Base-by-base conservation (phyloP, 139 green algal species). In the Pleodorina starrii region DNA sequence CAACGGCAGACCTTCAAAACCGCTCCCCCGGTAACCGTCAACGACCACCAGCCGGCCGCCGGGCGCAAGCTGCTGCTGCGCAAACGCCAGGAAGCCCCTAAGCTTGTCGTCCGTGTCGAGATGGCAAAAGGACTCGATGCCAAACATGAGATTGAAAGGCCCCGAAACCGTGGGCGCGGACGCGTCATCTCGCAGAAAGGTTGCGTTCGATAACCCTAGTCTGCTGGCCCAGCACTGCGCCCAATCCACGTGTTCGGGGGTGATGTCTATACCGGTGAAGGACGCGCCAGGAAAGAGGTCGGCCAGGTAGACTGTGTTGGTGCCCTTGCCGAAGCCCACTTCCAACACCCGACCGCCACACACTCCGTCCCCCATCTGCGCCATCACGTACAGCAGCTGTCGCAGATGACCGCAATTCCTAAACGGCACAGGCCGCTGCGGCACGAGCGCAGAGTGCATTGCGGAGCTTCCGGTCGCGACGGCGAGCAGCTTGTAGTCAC, bases 101-200 rank as follows among this genome's bases (percentile, higher is more conserved):
- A 84, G 29, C 32, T 29, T 29, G 6, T 69, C 48, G 7, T 43
- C 32, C 9, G 75, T 35, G 29, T 84, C 75, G 1, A 84, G 1
- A 38, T 84, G 75, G 32, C 75, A 84, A 29, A 84, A 84, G n/a
- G 27, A 46, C 75, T 68, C 75, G 16, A 84, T 44, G 10, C 75
- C 75, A 14, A 84, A 84, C 9, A 84, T 84, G 29, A 84, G 2
- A 29, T 84, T 46, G 46, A 69, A 84, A 10, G 4, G 5, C 46
- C 44, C 10, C 11, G 19, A 3, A 42, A n/a, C 73, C 44, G 73
- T 63, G 5, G 48, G 75, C 7, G n/a, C 29, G 14, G 75, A 46
- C 2, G 75, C 75, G 27, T 84, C 46, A 25, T 69, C 75, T 4
- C 1, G 29, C 40, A 46, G 1, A 38, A 84, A 84, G 11, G 5